Conservation (phyloP, 2,329 filamentous ascomycete genomes). For the Raffaelea ambrosiae region DNA sequence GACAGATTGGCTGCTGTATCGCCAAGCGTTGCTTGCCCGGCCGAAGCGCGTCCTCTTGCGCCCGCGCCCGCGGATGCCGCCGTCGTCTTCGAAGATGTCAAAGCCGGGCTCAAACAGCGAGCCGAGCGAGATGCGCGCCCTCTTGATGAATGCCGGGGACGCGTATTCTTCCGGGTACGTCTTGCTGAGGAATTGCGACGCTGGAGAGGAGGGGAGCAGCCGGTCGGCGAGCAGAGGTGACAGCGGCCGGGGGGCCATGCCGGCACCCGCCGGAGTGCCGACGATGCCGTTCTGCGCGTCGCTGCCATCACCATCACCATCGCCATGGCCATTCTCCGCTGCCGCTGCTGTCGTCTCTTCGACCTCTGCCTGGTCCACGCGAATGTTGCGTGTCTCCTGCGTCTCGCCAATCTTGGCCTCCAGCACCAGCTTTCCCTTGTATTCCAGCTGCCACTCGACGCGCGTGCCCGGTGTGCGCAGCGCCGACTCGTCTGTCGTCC, state of each 20-base stretch:
- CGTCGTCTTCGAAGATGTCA: slow-evolving; percentile 65
- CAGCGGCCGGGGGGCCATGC: neutral
- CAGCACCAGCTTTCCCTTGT: slow-evolving; percentile 39
- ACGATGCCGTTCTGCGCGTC: too few species aligned
- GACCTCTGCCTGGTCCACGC: slow-evolving; percentile 38
- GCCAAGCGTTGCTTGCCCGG: slow-evolving; percentile 62
- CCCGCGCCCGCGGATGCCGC: slow-evolving; percentile 47
- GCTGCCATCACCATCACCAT: too few species aligned
- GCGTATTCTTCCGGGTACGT: slow-evolving; percentile 48
- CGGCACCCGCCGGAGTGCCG: too few species aligned
- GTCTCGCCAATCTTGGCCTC: slow-evolving; percentile 39
- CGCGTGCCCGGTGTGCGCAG: slow-evolving; percentile 40
- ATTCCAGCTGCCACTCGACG: slow-evolving; percentile 52
- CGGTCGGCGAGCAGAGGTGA: slow-evolving; percentile 12
- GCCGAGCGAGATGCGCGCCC: slow-evolving; percentile 60
- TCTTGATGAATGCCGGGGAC: slow-evolving; percentile 74
- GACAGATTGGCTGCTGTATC: slow-evolving; percentile 60
- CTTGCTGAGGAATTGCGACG: slow-evolving; percentile 6
- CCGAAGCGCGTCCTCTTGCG: slow-evolving; percentile 65
- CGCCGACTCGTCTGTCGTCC: slow-evolving; percentile 45
- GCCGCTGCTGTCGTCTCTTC: slow-evolving; percentile 7
- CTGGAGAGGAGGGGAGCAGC: neutral
- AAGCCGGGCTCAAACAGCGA: slow-evolving; percentile 54
- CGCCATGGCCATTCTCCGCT: neutral
- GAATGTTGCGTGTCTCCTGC: slow-evolving; percentile 38